A percentile compares a stretch with the other conserved stretches of the same genome.
Conservation (phyloP, 2,329 filamentous ascomycete species). For the Lachnellula hyalina region DNA sequence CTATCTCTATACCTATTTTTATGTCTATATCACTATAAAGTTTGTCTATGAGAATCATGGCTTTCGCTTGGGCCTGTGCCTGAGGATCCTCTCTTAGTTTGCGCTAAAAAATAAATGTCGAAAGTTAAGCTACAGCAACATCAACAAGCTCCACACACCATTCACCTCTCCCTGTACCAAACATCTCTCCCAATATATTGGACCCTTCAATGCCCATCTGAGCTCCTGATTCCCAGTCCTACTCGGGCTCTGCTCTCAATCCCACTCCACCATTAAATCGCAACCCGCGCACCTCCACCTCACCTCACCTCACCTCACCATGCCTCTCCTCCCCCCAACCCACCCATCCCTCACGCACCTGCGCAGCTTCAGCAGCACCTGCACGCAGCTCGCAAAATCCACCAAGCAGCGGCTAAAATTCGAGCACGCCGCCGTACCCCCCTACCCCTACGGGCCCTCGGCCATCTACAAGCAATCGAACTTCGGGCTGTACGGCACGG, state of each 20-base stretch:
- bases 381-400: slow-evolving; percentile 30
- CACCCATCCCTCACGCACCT: slow-evolving; percentile 25
- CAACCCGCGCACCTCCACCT: neutral
- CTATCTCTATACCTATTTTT: no score
- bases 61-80: no score
- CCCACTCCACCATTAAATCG: neutral
- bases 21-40: no score
- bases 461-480: slow-evolving; percentile 75
- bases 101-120: no score
- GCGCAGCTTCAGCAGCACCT: slow-evolving; percentile 31
- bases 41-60: no score
- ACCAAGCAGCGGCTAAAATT: slow-evolving; percentile 32
- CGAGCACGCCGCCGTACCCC: slow-evolving; percentile 39
- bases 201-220: no score
- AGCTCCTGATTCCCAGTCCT: no score
- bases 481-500: slow-evolving; percentile 63
- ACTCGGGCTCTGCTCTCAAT: neutral
- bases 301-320: slow-evolving; percentile 7
- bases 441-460: slow-evolving; percentile 69
- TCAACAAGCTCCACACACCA: no score
- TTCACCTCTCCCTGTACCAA: no score
- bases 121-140: no score
- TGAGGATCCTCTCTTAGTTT: no score
- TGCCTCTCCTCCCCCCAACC: slow-evolving; percentile 22
- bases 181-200: no score